Percentiles rank a stretch among this genome's conserved stretches.
Conservation (phyloP, 2,329 filamentous ascomycete genomes). For the Penicillium expansum region DNA sequence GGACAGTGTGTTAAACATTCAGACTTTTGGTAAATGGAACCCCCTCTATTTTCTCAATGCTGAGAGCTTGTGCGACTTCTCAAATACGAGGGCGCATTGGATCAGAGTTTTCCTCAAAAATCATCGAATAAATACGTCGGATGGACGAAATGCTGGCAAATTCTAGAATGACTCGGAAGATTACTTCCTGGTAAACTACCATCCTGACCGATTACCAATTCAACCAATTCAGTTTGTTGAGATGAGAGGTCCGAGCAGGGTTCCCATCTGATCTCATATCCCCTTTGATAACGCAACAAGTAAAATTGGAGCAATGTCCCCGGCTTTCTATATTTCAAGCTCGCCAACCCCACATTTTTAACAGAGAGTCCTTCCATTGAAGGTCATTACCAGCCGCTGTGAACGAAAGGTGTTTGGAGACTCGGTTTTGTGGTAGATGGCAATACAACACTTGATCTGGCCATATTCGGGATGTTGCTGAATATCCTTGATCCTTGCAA, state of each 20-base stretch:
- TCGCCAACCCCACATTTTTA: not conserved
- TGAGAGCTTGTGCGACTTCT: not conserved
- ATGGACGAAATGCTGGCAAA: not conserved
- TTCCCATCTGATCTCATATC: not conserved
- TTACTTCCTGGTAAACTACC: not conserved
- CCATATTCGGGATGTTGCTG: not conserved
- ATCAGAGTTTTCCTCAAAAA: not conserved
- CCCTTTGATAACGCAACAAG: not conserved
- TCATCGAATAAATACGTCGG: not conserved
- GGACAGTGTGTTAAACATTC: not conserved
- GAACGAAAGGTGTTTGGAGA: not conserved
- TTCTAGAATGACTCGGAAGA: not conserved
- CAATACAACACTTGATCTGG: not conserved
- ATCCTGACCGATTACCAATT: not conserved
- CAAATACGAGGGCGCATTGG: not conserved
- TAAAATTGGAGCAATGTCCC: not conserved
- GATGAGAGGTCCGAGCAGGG: not conserved
- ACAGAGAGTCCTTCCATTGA: not conserved
- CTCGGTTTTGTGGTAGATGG: not conserved
- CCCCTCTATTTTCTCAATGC: not conserved
- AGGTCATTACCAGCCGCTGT: not conserved
- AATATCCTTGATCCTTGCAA: not conserved
- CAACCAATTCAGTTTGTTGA: not conserved
- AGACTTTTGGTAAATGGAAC: not conserved
- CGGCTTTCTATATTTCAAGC: not conserved